Base-by-base conservation (phyloP, 257 asterid genomes). In the Voacanga thouarsii region DNA sequence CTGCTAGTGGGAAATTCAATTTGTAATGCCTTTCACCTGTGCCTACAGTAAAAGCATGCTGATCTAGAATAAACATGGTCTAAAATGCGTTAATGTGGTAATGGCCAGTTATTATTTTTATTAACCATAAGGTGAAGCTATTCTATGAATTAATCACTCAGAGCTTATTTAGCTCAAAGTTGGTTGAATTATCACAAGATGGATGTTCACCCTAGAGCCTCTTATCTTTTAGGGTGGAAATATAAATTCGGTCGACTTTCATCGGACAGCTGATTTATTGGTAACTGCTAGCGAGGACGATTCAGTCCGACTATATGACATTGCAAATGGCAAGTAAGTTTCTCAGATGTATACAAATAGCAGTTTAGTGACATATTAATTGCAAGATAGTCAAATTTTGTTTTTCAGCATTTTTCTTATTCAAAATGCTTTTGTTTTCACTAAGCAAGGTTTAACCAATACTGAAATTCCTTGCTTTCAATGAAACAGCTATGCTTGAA, bases 211-310 rank as follows among this genome's bases (percentile, higher is more conserved):
- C 10, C 53, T 51, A 18, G 15, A n/a, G 41, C 41, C 37, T 23
- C 21, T 80, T 74, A 43, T 66, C n/a, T 80, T 78, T 73, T 30
- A 91, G 97, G 99, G 93, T 72, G 98, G 94, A 73, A 90, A 92
- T 80, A 87, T 93, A 64, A 96, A 89, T 81, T 90, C 97, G 28
- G 83, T 96, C 23, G 97, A 92, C 87, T 96, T 96, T 84, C 98
- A 93, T 81, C 89, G 99, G 79, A 87, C 88, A 41, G 96, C 86
- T 63, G 99, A 96, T 89, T 83, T 92, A 78, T 83, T 96, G 83
- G 92, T 90, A 28, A 96, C 98, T 6, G 82, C 99, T 44, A 85
- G 97, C 82, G 97, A 93, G 76, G 98, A 96, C 78, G 98, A 96
- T 81, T 92, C 97, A 3, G 89, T 96, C 72, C 92, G 96, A 61